Base-by-base conservation (phyloP, 208 protist species). In the Wallacemonas sp. region DNA sequence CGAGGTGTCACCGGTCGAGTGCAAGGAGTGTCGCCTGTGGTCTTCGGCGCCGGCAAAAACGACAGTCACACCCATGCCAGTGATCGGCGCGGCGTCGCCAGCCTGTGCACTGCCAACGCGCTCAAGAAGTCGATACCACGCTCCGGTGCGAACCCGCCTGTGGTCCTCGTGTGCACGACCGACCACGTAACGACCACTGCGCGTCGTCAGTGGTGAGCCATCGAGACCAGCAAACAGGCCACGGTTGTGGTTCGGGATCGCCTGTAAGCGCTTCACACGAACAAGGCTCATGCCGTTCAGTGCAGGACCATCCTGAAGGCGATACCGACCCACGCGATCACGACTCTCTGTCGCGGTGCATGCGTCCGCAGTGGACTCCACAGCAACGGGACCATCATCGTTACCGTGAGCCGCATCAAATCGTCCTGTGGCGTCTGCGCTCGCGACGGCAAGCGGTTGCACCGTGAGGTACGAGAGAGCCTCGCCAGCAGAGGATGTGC, bases 201-300 rank as follows among this genome's bases (percentile, higher is more conserved):
- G 80, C 17, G 80, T 87, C 3, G 66, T 69, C 33, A 59, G 76
- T 19, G 48, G 38, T 29, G 45, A 52, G 13, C 34, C 19, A 10
- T 50, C 63, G 36, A 85, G 66, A 9, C 62, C 75, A 0, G 81
- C 80, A 36, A 80, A 86, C 21, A 93, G 59, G 19, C 81, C 79
- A 30, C 87, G 75, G 69, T 93, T 79, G 76, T 93, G 72, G 21
- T 88, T 61, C 1, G 83, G 75, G 0, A 83, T 34, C 15, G 74
- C 76, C 38, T 76, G 52, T 27, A 93, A 71, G 0, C 81, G 74
- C 30, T 80, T 66, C 26, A 87, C 70, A 4, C 81, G 76, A 27
- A 87, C 68, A 29, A 83, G 61, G 26, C 83, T 70, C 12, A 83
- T 52, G 9, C 59, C 33, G 38, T 57, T 57, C 17, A 57, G 50